Evolutionary conservation across 169 alveolate genomes (phyloP).

Genomic region (Plasmodium inui): DNA sequence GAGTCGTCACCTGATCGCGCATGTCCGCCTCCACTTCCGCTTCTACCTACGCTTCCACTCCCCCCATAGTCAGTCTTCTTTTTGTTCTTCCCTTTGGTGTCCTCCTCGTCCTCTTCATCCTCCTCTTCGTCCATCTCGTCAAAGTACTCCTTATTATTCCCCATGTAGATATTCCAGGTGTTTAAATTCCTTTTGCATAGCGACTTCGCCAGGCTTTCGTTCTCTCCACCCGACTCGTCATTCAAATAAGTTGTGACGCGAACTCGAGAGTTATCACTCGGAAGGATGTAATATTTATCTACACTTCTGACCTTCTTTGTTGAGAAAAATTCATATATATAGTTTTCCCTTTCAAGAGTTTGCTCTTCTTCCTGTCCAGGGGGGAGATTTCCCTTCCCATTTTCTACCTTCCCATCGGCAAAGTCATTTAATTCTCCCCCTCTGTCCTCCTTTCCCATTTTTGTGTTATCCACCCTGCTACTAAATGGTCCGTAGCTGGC

Average conservation of each 20-base stretch:
- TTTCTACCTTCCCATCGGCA: not conserved
- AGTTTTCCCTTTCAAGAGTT: not conserved
- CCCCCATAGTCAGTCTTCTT: slow-evolving; percentile 6
- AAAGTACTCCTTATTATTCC: slow-evolving; percentile 60
- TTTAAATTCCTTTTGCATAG: slow-evolving; percentile 60
- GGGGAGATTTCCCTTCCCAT: not conserved
- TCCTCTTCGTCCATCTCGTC: slow-evolving; percentile 9
- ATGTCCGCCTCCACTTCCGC: not conserved
- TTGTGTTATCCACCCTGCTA: no score
- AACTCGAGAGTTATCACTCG: slow-evolving; percentile 22
- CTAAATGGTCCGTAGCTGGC: not conserved
- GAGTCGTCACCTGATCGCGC: slow-evolving; percentile 5
- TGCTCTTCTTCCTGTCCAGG: not conserved
- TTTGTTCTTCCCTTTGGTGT: not conserved
- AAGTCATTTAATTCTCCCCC: not conserved
- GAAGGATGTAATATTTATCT: slow-evolving; percentile 46
- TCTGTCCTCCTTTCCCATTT: not conserved
- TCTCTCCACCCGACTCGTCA: slow-evolving; percentile 2
- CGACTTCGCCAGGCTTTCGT: slow-evolving; percentile 31
- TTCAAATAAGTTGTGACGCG: slow-evolving; percentile 34
- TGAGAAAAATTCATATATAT: slow-evolving; percentile 23
- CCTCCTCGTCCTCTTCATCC: slow-evolving; percentile 29
- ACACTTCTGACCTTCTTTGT: slow-evolving; percentile 21
- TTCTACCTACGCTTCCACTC: not conserved
- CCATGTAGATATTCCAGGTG: slow-evolving; percentile 58